Percentiles rank a stretch among this genome's conserved stretches.
Conservation (phyloP, 441 rosid species). For the Raphanus hybrid region DNA sequence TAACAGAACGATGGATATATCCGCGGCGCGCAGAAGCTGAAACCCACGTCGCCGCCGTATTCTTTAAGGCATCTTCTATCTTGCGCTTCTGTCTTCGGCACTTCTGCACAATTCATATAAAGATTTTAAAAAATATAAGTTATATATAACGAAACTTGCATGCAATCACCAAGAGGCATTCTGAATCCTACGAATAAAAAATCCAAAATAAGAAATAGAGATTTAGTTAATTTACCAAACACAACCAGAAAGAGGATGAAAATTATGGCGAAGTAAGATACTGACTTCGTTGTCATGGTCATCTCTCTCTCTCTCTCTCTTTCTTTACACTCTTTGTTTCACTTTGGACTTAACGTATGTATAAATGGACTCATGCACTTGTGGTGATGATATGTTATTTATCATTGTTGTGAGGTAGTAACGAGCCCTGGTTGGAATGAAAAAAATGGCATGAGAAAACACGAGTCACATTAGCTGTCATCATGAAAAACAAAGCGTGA, state of each 20-base stretch:
- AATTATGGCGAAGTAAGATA: background rate
- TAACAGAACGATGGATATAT: slow-evolving; percentile 36
- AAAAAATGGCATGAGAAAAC: too few species aligned
- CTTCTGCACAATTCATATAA: slow-evolving; percentile 8
- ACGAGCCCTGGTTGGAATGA: too few species aligned
- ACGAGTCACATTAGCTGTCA: too few species aligned
- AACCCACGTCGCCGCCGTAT: slow-evolving; percentile 38
- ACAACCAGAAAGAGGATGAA: background rate
- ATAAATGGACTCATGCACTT: background rate
- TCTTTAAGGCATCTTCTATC: slow-evolving; percentile 27
- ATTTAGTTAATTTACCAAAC: background rate
- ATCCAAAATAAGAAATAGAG: background rate
- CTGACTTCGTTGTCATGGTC: background rate
- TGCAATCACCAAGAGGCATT: background rate
- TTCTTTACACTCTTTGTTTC: background rate
- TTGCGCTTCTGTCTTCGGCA: slow-evolving; percentile 34
- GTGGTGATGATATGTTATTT: background rate
- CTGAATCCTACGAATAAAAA: background rate
- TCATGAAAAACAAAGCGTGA: too few species aligned
- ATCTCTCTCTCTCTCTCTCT: background rate
- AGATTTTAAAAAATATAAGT: background rate
- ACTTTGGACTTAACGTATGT: background rate
- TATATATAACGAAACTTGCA: background rate
- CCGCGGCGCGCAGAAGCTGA: slow-evolving; percentile 33
- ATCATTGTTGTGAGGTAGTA: too few species aligned